Evolutionary conservation across 805 yeast genomes (phyloP).

Genomic region (Candida chauliodis): DNA sequence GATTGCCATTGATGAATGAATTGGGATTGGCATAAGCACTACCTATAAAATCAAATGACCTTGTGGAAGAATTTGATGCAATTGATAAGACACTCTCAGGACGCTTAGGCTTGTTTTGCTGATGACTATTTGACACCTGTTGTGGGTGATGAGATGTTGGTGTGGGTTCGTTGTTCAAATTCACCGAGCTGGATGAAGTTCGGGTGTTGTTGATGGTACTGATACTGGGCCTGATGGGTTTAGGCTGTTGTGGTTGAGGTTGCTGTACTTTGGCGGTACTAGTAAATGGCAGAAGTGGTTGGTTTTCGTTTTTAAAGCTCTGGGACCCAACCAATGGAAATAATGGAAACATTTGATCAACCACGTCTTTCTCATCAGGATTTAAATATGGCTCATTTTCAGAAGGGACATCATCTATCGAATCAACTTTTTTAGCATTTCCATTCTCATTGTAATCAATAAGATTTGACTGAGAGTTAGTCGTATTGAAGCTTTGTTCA

Average conservation of each 20-base stretch:
- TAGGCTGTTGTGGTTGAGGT: conserved; percentile 13
- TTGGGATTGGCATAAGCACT: conserved; percentile 2
- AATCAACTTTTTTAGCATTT: not conserved
- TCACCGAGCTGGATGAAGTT: conserved; percentile 5
- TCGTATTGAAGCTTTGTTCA: not conserved
- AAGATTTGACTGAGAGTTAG: not conserved
- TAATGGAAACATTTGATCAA: conserved; percentile 38
- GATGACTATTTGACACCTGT: conserved; percentile 11
- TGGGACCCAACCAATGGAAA: conserved; percentile 39
- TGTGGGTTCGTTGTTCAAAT: conserved; percentile 1
- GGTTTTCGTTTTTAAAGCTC: conserved; percentile 33
- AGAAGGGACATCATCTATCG: not conserved
- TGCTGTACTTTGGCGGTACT: not conserved
- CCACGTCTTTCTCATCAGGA: conserved; percentile 21
- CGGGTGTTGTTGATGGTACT: conserved; percentile 6
- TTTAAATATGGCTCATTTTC: conserved; percentile 6
- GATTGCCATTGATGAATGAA: conserved; percentile 10
- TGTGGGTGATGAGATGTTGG: conserved; percentile 6
- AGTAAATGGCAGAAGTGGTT: conserved; percentile 30
- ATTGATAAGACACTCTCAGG: conserved; percentile 41
- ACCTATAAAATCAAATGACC: conserved; percentile 12
- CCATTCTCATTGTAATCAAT: not conserved
- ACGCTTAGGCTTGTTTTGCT: conserved; percentile 26
- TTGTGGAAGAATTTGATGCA: conserved; percentile 32
- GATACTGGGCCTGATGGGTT: conserved; percentile 16